Conservation (phyloP, 495 filamentous ascomycete genomes). For the Glarea lozoyensis region DNA sequence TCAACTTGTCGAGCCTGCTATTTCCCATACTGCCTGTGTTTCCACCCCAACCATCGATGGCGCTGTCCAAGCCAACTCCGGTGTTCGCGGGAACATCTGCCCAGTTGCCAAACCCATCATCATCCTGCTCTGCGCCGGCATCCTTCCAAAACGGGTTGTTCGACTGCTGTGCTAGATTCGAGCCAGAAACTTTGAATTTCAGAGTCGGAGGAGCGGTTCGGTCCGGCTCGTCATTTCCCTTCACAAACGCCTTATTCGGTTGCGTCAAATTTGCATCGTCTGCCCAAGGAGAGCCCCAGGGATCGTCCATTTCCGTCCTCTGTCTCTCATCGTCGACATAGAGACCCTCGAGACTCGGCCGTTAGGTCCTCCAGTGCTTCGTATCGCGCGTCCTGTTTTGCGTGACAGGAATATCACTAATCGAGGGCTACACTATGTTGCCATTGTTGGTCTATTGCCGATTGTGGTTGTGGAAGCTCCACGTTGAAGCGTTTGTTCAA, state of each 20-base stretch:
- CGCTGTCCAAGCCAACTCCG: constrained; percentile 6
- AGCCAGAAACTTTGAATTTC: background rate
- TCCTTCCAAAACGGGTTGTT: constrained; percentile 16
- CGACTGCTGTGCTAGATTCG: constrained; percentile 11
- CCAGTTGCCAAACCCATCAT: constrained; percentile 33
- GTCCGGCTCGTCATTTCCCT: background rate
- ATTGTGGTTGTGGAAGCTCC: too few relatives aligned
- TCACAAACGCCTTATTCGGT: background rate
- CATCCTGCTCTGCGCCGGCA: constrained; percentile 3
- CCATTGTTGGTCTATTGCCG: too few relatives aligned
- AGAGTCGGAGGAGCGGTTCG: background rate
- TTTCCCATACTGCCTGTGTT: background rate
- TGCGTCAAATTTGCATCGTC: constrained; percentile 19
- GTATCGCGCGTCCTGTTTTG: too few relatives aligned
- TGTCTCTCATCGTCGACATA: too few relatives aligned
- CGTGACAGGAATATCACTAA: too few relatives aligned
- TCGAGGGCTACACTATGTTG: too few relatives aligned
- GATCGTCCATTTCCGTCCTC: constrained; percentile 48
- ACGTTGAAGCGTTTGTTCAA: too few relatives aligned
- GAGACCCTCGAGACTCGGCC: too few relatives aligned
- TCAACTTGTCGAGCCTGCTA: background rate
- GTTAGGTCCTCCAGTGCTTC: too few relatives aligned
- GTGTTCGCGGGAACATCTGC: constrained; percentile 4
- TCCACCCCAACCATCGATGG: constrained; percentile 4
- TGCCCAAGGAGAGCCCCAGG: constrained; percentile 47